These are phyloP conservation scores for Fimicolochytrium jonesii DNA, from an alignment of 192 early-diverging fungal species.

Conservation along the genomic window DNA sequence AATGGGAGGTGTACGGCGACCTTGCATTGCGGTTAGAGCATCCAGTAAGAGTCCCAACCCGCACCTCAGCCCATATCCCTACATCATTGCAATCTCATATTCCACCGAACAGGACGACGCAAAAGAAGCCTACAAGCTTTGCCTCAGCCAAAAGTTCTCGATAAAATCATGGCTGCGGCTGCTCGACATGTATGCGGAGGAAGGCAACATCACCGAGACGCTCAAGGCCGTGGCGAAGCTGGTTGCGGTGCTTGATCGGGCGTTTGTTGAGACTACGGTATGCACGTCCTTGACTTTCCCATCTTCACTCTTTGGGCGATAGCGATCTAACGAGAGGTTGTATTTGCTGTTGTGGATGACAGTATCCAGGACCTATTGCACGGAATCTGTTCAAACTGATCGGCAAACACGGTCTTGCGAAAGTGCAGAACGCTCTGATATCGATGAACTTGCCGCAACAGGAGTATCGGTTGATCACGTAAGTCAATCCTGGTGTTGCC, in stretches of 20 bases:
- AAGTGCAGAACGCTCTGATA: constrained; percentile 86
- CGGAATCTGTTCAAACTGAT: constrained; percentile 82
- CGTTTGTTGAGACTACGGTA: constrained; percentile 87
- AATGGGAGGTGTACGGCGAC: constrained; percentile 98
- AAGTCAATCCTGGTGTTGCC: not conserved
- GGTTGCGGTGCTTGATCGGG: constrained; percentile 79
- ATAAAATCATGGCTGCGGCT: constrained; percentile 85
- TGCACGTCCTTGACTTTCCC: no score
- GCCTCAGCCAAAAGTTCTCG: constrained; percentile 87
- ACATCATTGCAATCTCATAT: not conserved
- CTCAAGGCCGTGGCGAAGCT: constrained; percentile 79
- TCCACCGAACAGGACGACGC: constrained; percentile 65
- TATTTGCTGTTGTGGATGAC: no score
- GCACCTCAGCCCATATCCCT: constrained; percentile 1
- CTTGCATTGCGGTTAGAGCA: constrained; percentile 83
- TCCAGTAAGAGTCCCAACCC: constrained; percentile 56
- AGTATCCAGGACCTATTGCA: constrained; percentile 90
- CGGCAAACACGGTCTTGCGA: constrained; percentile 79
- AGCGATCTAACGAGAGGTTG: not conserved
- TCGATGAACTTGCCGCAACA: constrained; percentile 81
- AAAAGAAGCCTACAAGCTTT: constrained; percentile 84
- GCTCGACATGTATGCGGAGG: constrained; percentile 75
- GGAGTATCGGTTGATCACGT: constrained; percentile 71
- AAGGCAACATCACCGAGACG: constrained; percentile 76
- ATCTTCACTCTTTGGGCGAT: no score